A percentile compares a stretch with the other conserved stretches of the same genome.
These are phyloP conservation scores for Lantana camara DNA, from an alignment of 257 asterid species.

Conservation along the genomic window DNA sequence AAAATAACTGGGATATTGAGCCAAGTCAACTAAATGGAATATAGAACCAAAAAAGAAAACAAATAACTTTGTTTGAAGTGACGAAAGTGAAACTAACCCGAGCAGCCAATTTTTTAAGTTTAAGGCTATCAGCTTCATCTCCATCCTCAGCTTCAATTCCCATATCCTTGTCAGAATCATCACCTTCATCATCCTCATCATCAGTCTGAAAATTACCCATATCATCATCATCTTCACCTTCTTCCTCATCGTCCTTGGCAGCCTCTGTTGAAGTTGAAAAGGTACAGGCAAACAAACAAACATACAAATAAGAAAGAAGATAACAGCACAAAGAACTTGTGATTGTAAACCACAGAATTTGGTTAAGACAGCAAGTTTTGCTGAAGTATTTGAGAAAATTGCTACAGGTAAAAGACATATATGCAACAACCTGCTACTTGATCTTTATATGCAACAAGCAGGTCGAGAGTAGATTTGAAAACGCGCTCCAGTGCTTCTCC, in stretches of 20 bases:
- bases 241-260: constrained; percentile 74
- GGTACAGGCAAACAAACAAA: not conserved
- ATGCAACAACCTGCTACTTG: constrained; percentile 78
- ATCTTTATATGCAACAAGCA: constrained; percentile 94
- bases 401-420: constrained; percentile 20
- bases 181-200: constrained; percentile 78
- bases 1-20: too few species aligned
- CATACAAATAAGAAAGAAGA: not conserved
- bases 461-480: constrained; percentile 85
- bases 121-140: constrained; percentile 75
- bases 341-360: constrained; percentile 1
- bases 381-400: constrained; percentile 8
- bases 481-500: constrained; percentile 89
- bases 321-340: not conserved
- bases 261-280: constrained; percentile 50
- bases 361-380: not conserved
- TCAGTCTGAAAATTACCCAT: constrained; percentile 78
- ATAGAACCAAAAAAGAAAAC: too few species aligned
- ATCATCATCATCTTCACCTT: constrained; percentile 72
- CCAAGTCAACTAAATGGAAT: too few species aligned
- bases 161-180: constrained; percentile 89
- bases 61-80: not conserved
- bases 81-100: constrained; percentile 52
- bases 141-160: constrained; percentile 91
- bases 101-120: constrained; percentile 88